Evolutionary conservation across 306 rosid species (phyloP).

Genomic region (Inga leiocalycina): DNA sequence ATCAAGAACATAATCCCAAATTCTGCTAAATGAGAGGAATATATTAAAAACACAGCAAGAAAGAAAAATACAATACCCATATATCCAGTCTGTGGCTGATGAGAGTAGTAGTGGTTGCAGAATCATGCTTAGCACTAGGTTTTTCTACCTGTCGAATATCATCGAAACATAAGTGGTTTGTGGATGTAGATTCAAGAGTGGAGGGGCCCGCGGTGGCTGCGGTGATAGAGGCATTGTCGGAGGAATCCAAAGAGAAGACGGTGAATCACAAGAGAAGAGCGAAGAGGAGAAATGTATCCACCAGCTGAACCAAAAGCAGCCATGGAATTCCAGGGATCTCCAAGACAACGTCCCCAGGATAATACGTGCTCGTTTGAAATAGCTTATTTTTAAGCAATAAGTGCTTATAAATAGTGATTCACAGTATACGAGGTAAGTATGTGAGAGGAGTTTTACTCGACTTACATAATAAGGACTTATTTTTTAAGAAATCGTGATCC

Average conservation of each 20-base stretch:
- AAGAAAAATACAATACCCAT: conserved; percentile 48
- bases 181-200: conserved; percentile 39
- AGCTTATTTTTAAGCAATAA: too few relatives aligned
- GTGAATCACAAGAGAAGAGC: conserved; percentile 55
- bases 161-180: conserved; percentile 33
- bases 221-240: background rate
- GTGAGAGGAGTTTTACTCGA: too few relatives aligned
- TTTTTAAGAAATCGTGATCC: too few relatives aligned
- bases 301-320: conserved; percentile 79
- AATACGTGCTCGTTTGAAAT: too few relatives aligned
- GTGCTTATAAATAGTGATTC: too few relatives aligned
- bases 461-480: too few relatives aligned
- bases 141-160: conserved; percentile 35
- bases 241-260: conserved; percentile 46
- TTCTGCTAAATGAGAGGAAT: background rate
- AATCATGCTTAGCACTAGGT: conserved; percentile 26
- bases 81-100: conserved; percentile 35
- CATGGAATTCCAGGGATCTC: conserved; percentile 61
- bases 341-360: conserved; percentile 62
- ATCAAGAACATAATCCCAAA: background rate
- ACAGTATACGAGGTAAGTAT: too few relatives aligned
- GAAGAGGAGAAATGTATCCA: conserved; percentile 63
- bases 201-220: background rate
- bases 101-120: conserved; percentile 21
- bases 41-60: background rate